These are phyloP conservation scores for Lyophyllum atratum DNA, from an alignment of 768 basidiomycete genomes.

Conservation along the genomic window DNA sequence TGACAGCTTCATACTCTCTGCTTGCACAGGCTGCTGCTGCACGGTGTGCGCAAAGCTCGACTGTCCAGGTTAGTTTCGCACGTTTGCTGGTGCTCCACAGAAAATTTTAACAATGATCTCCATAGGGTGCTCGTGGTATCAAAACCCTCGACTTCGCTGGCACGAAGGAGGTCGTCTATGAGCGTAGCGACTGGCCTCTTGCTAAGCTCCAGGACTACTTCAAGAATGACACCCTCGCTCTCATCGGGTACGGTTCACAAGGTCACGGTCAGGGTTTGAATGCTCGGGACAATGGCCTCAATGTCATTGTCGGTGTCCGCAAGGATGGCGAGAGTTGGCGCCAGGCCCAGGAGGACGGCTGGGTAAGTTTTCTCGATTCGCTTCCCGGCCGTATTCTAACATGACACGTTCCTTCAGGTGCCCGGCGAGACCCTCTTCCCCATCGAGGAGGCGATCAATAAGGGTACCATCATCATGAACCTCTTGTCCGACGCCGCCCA, in stretches of 20 bases:
- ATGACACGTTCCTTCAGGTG: conserved; percentile 48
- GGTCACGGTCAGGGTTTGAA: conserved; percentile 99
- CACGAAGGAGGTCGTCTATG: conserved; percentile 90
- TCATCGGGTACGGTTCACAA: conserved; percentile 99
- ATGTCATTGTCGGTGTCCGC: conserved; percentile 98
- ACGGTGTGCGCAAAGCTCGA: conserved; percentile 35
- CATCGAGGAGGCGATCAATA: conserved; percentile 95
- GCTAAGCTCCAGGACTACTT: conserved; percentile 99
- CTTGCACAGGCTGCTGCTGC: conserved; percentile 51
- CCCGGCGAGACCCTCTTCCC: conserved; percentile 98
- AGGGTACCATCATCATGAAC: conserved; percentile 99
- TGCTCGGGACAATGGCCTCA: conserved; percentile 97
- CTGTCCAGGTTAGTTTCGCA: conserved; percentile 32
- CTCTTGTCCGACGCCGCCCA: conserved; percentile 99
- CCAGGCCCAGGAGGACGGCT: conserved; percentile 93
- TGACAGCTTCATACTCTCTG: conserved; percentile 69
- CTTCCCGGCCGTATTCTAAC: not conserved
- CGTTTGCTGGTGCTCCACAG: not conserved
- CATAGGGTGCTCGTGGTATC: conserved; percentile 70
- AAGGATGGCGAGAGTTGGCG: conserved; percentile 96
- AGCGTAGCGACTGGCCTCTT: conserved; percentile 96
- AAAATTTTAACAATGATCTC: conserved; percentile 9
- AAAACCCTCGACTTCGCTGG: conserved; percentile 98
- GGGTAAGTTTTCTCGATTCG: conserved; percentile 51
- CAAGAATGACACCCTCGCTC: conserved; percentile 98